Conservation (phyloP, 139 green algal genomes). For the Auxenochlorella pyrenoidosa region DNA sequence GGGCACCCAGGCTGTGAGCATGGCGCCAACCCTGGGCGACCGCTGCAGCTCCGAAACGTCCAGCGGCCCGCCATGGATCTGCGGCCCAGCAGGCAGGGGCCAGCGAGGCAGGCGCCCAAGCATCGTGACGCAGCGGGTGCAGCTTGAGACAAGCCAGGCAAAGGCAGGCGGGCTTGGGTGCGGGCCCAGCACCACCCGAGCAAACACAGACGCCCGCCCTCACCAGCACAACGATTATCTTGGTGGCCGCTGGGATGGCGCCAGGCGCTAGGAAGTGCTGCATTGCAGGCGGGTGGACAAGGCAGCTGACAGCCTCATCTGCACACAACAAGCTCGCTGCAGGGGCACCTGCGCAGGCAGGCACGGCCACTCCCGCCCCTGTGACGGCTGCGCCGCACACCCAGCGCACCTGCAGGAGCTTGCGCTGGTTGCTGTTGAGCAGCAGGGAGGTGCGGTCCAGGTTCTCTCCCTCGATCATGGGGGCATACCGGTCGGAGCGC, state of each 20-base stretch:
- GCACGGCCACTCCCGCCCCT: neutral
- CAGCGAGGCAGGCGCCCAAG: too few species aligned
- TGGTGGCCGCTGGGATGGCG: neutral
- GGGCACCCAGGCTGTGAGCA: neutral
- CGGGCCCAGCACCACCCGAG: too few species aligned
- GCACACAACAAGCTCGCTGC: too few species aligned
- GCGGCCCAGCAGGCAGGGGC: neutral
- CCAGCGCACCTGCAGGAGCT: neutral
- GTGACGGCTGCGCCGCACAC: neutral
- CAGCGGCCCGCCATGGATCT: neutral
- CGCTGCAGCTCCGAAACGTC: neutral
- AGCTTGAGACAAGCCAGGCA: too few species aligned
- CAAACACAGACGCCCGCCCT: neutral
- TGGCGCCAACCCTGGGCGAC: neutral
- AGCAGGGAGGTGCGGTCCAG: neutral
- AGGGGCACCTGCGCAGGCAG: too few species aligned
- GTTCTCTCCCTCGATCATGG: neutral
- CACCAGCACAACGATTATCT: neutral
- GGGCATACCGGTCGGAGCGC: neutral
- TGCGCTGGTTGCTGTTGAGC: neutral
- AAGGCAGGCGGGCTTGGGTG: too few species aligned
- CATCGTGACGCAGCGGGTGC: too few species aligned
- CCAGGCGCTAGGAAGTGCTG: neutral
- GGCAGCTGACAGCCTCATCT: neutral
- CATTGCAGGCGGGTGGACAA: neutral